Evolutionary conservation across 2,329 filamentous ascomycete genomes (phyloP).

Genomic region (Fonsecaea monophora): DNA sequence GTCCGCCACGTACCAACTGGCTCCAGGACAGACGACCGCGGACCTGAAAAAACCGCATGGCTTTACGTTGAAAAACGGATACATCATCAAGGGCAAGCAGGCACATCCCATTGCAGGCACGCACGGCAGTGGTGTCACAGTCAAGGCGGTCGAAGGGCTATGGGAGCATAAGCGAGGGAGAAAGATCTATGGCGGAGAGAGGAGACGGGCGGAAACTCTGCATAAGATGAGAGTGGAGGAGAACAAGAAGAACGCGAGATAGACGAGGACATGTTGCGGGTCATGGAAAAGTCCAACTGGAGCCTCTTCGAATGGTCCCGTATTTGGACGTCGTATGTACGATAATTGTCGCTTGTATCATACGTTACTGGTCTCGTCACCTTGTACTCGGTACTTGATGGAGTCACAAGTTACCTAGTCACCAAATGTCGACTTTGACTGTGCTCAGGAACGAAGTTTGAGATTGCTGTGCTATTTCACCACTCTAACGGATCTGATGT

Average conservation of each 20-base stretch:
- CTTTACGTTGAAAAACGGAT: constrained; percentile 71
- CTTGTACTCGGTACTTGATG: no score
- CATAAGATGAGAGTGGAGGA: constrained; percentile 84
- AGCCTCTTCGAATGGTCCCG: background rate
- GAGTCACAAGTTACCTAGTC: background rate
- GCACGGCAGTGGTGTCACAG: constrained; percentile 65
- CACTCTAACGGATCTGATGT: background rate
- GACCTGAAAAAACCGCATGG: constrained; percentile 64
- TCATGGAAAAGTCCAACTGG: background rate
- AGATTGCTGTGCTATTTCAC: background rate
- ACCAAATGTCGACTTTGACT: background rate
- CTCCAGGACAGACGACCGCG: constrained; percentile 48
- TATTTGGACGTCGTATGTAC: background rate
- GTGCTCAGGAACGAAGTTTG: background rate
- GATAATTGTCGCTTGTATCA: constrained; percentile 4
- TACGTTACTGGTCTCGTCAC: background rate
- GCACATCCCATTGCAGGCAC: constrained; percentile 71
- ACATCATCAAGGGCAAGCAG: constrained; percentile 76
- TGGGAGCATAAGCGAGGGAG: constrained; percentile 87
- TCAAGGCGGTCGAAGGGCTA: constrained; percentile 81
- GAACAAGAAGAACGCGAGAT: constrained; percentile 65
- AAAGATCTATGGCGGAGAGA: constrained; percentile 97
- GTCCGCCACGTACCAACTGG: constrained; percentile 62
- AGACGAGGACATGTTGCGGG: constrained; percentile 11
- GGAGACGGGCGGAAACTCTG: constrained; percentile 81